phyloP scores from a whole-genome alignment of 106 monocot genomes.

The Ottelia alismoides region DNA sequence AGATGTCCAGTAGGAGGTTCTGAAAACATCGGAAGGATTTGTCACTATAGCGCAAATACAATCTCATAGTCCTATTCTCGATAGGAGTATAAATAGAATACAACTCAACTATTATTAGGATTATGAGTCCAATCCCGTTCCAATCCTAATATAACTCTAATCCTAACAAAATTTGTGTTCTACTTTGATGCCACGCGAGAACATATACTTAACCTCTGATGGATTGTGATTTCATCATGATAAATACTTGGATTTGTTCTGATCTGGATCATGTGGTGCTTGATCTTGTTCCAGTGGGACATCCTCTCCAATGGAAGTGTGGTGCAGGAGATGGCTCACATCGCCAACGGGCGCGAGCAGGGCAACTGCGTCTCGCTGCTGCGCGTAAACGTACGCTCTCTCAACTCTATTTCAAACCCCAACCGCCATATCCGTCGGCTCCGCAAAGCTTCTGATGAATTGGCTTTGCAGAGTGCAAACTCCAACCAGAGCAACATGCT shows the following conservation, averaged over 20 bases:
- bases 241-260: no score
- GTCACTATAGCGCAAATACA: no score
- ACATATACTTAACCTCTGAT: not conserved
- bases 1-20: no score
- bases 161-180: not conserved
- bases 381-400: conserved; percentile 39
- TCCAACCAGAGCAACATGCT: conserved; percentile 91
- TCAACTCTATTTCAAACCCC: no score
- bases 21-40: no score
- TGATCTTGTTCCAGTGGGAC: conserved; percentile 82
- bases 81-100: no score
- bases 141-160: not conserved
- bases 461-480: conserved; percentile 43
- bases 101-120: no score
- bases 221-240: not conserved
- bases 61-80: not conserved
- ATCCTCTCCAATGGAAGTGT: conserved; percentile 80
- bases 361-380: conserved; percentile 72
- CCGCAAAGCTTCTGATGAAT: no score
- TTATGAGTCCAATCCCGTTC: no score
- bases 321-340: conserved; percentile 89
- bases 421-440: no score
- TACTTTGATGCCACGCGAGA: no score
- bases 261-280: no score
- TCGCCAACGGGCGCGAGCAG: conserved; percentile 62